Base-by-base conservation (phyloP, 2,329 filamentous ascomycete species). In the Diplocarpon rosae region DNA sequence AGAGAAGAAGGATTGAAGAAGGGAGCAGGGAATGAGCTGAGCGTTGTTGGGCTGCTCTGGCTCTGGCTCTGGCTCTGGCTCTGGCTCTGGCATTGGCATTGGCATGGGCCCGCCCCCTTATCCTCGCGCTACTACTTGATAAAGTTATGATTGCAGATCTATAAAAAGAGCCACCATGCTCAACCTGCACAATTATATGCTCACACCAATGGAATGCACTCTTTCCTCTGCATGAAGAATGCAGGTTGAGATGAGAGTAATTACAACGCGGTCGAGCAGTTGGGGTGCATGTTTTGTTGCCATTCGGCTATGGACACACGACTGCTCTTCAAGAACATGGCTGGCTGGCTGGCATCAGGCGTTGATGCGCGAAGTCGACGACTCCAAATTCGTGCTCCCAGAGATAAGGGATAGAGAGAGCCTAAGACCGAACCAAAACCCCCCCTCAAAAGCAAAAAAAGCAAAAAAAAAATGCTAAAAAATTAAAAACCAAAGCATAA, bases 81-180 rank as follows among this genome's bases (percentile, higher is more conserved):
- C 43, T 42, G 27, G 32, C 30, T 28, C 16, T 30, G 24, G 31
- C 20, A 15, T 42, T 34, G 17, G 37, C 33, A 8, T 30, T 52
- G 43, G 46, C 45, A 52, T 51, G 49, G 52, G 49, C 36, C 36
- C 31, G 40, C 43, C 50, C 43, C 52, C 51, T 57, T 54, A 56
- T 54, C 53, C 49, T 50, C 49, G 46, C 51, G 54, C 55, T 52
- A 43, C 43, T 32, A 32, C 30, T 10, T 32, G 49, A 54, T 56
- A 53, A 39, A 49, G 48, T 52, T 43, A 32, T 37, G 47, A 53
- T 55, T 56, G 51, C 49, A 44, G 51, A 58, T 58, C 56, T 60
- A 57, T 57, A 52, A 56, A 60, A 57, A 57, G 55, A 50, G 43
- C 45, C 30, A 32, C 4, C 42, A 45, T 45, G 34, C 47, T 49